These are phyloP conservation scores for Bryoerythrophyllum caledonicum DNA, from an alignment of 225 moss, liverwort and hornwort genomes.

Conservation along the genomic window DNA sequence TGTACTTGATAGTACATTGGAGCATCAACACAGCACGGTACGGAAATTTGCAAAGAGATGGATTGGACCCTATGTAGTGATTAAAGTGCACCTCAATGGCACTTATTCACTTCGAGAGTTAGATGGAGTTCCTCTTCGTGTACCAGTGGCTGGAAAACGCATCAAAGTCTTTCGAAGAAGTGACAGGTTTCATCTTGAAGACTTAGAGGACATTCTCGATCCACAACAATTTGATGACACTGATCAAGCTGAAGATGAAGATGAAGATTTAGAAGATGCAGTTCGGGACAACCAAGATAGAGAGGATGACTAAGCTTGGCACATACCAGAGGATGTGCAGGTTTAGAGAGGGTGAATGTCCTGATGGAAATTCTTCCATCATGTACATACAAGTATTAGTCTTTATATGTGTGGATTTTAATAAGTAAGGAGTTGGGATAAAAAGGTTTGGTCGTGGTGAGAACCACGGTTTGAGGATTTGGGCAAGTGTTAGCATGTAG, in stretches of 20 bases:
- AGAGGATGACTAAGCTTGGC: background rate
- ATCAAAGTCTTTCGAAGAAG: background rate
- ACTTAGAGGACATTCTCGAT: background rate
- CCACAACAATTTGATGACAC: too few species aligned
- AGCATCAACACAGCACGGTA: too few species aligned
- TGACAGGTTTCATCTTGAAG: background rate
- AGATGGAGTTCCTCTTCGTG: background rate
- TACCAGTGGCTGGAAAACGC: background rate
- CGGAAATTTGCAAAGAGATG: background rate
- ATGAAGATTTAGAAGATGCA: too few species aligned
- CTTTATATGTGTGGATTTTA: too few species aligned
- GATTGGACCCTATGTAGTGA: background rate
- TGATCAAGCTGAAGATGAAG: background rate
- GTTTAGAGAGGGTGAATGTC: too few species aligned
- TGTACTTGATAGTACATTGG: too few species aligned
- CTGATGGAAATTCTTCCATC: too few species aligned
- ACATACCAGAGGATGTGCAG: background rate
- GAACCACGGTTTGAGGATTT: too few species aligned
- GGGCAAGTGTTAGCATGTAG: too few species aligned
- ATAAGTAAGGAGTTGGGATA: too few species aligned
- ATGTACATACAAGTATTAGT: too few species aligned
- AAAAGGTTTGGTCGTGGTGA: too few species aligned
- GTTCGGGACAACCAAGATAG: background rate
- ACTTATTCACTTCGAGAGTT: background rate
- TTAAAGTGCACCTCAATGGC: background rate